phyloP scores from a whole-genome alignment of 306 rosid species.

The Elaeagnus macrophylla region DNA sequence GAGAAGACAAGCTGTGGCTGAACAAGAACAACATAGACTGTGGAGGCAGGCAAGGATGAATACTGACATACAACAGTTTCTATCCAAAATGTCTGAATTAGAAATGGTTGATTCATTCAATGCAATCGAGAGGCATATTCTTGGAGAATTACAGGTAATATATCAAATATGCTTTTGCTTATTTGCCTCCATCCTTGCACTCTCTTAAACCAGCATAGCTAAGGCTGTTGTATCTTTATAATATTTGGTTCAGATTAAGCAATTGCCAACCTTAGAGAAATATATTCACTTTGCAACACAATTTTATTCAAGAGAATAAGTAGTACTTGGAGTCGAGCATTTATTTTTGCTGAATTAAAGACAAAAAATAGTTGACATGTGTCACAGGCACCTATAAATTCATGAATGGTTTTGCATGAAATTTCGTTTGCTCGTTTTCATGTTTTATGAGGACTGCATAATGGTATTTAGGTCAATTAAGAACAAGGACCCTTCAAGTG shows the following conservation, averaged over 20 bases:
- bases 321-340: not conserved
- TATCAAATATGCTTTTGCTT: constrained; percentile 6
- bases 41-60: constrained; percentile 83
- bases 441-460: too few relatives aligned
- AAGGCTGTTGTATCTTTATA: too few relatives aligned
- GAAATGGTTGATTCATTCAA: constrained; percentile 71
- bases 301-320: constrained; percentile 1
- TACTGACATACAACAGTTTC: constrained; percentile 47
- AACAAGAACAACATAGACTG: constrained; percentile 70
- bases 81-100: constrained; percentile 60
- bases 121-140: constrained; percentile 68
- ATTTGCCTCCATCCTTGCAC: not conserved
- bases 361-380: not conserved
- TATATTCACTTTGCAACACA: not conserved
- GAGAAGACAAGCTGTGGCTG: constrained; percentile 72
- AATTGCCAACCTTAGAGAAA: too few relatives aligned
- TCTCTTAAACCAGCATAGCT: not conserved
- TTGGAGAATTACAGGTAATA: constrained; percentile 57
- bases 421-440: too few relatives aligned
- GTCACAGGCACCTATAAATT: too few relatives aligned
- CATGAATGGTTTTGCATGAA: too few relatives aligned
- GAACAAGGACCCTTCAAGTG: too few relatives aligned
- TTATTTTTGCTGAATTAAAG: not conserved
- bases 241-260: too few relatives aligned
- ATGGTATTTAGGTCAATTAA: too few relatives aligned